Percentiles rank a stretch among this genome's conserved stretches.
phyloP scores from a whole-genome alignment of 805 yeast species.

The Wickerhamomyces silvicola region DNA sequence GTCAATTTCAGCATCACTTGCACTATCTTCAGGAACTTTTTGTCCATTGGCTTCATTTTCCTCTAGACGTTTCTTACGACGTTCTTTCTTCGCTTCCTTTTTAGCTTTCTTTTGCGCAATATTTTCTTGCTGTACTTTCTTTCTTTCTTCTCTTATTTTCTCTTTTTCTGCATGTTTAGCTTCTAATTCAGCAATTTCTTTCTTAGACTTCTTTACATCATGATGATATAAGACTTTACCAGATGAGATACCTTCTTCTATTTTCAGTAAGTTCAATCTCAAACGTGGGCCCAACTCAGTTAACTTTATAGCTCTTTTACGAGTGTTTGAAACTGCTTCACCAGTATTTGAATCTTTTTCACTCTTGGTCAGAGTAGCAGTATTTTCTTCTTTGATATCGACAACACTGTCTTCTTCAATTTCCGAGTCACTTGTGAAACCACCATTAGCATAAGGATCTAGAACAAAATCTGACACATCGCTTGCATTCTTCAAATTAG shows the following conservation, averaged over 20 bases:
- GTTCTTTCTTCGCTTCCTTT: conserved; percentile 65
- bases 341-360: conserved; percentile 14
- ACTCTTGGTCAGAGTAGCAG: conserved; percentile 17
- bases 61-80: conserved; percentile 51
- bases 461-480: conserved; percentile 82
- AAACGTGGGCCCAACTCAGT: conserved; percentile 93
- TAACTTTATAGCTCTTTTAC: conserved; percentile 81
- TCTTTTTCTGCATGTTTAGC: conserved; percentile 56
- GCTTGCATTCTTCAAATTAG: conserved; percentile 39
- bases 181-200: conserved; percentile 58
- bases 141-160: conserved; percentile 62
- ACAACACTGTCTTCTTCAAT: conserved; percentile 87
- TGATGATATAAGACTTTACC: conserved; percentile 88
- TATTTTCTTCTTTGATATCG: conserved; percentile 37
- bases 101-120: conserved; percentile 68
- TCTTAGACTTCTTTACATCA: conserved; percentile 52
- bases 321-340: conserved; percentile 21
- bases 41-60: conserved; percentile 25
- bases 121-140: conserved; percentile 72
- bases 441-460: conserved; percentile 77
- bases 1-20: conserved; percentile 25
- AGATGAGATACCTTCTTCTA: conserved; percentile 86
- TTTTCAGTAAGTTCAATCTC: conserved; percentile 67
- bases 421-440: conserved; percentile 86
- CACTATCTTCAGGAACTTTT: conserved; percentile 21